phyloP scores from a whole-genome alignment of 106 monocot genomes.

The Allium sativum region DNA sequence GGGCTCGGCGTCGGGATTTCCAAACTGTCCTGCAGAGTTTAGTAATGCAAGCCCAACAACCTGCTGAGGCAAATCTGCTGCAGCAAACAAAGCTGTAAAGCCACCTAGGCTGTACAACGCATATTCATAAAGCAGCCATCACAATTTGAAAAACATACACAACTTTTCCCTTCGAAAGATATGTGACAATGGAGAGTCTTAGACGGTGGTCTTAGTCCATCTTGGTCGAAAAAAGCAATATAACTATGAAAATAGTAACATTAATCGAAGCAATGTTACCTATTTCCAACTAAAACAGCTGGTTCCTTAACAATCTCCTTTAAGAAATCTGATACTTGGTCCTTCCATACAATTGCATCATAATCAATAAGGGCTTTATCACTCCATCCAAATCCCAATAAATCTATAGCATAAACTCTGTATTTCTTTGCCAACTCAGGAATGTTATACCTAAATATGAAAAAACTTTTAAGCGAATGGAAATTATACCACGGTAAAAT shows the following conservation, averaged over 20 bases:
- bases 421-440: slow-evolving; percentile 84
- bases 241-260: too few relatives aligned
- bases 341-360: slow-evolving; percentile 82
- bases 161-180: too few relatives aligned
- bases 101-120: slow-evolving; percentile 65
- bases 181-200: too few relatives aligned
- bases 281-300: slow-evolving; percentile 83
- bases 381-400: slow-evolving; percentile 97
- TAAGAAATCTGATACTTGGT: slow-evolving; percentile 87
- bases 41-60: slow-evolving; percentile 60
- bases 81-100: slow-evolving; percentile 80
- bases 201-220: too few relatives aligned
- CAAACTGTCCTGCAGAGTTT: slow-evolving; percentile 95
- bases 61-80: slow-evolving; percentile 52
- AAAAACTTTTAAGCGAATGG: slow-evolving; percentile 3
- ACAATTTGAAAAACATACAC: too few relatives aligned
- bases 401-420: slow-evolving; percentile 91
- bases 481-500: too few relatives aligned
- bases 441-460: slow-evolving; percentile 66
- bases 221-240: too few relatives aligned
- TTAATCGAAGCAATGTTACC: slow-evolving; percentile 22
- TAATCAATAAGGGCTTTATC: slow-evolving; percentile 92
- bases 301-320: slow-evolving; percentile 89
- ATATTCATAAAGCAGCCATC: too few relatives aligned
- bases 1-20: slow-evolving; percentile 16